These are phyloP conservation scores for Saccharomyces kudriavzevii DNA, from an alignment of 805 yeast species.

Conservation along the genomic window DNA sequence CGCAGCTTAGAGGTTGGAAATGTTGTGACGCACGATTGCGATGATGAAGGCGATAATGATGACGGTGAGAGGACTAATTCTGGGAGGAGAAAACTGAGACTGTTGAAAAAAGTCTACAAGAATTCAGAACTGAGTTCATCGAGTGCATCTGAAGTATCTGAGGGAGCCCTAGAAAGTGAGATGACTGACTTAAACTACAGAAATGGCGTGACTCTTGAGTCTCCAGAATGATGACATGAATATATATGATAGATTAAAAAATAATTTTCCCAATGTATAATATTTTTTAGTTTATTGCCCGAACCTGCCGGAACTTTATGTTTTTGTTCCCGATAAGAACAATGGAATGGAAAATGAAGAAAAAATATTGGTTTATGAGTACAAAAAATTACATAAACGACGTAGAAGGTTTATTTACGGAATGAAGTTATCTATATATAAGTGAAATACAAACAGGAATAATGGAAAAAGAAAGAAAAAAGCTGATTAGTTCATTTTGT, in stretches of 20 bases:
- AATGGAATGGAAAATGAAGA: not conserved
- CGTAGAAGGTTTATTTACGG: not conserved
- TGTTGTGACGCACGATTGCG: not conserved
- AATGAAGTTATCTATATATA: not conserved
- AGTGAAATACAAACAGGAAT: not conserved
- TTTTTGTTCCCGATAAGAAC: not conserved
- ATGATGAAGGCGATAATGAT: conserved; percentile 3
- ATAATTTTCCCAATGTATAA: not conserved
- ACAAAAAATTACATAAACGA: not conserved
- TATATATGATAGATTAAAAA: not conserved
- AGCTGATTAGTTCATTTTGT: not conserved
- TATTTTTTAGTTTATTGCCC: not conserved
- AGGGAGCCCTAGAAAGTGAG: not conserved
- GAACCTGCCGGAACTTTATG: not conserved
- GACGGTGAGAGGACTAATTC: conserved; percentile 12
- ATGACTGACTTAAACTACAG: not conserved
- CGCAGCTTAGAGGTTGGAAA: conserved; percentile 24
- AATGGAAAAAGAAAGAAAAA: not conserved
- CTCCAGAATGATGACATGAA: not conserved
- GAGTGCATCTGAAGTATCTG: not conserved
- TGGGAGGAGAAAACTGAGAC: conserved; percentile 22
- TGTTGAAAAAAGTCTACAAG: conserved; percentile 21
- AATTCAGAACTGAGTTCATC: not conserved
- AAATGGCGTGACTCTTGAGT: not conserved
- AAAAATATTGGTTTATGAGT: not conserved